phyloP scores from a whole-genome alignment of 305 asterid species.

The Solanum hybrid region DNA sequence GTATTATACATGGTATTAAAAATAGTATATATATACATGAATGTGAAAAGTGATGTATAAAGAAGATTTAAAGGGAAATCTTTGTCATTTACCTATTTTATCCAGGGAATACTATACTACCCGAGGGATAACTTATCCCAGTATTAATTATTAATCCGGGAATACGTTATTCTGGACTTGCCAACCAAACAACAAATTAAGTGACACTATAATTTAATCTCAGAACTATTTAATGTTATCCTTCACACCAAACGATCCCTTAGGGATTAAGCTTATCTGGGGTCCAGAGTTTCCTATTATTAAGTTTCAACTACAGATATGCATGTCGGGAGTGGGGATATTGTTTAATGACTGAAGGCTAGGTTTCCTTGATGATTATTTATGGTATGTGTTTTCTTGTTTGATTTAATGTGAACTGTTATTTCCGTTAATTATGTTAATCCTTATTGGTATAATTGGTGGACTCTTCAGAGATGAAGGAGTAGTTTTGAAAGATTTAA shows the following conservation, averaged over 20 bases:
- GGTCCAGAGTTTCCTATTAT: not conserved
- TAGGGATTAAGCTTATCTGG: not conserved
- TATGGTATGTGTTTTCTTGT: not conserved
- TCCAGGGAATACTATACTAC: not conserved
- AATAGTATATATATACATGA: not conserved
- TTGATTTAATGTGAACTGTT: slow-evolving; percentile 5
- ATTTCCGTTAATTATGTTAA: slow-evolving; percentile 13
- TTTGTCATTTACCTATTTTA: not conserved
- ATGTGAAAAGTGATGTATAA: not conserved
- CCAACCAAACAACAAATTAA: not conserved
- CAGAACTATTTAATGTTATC: not conserved
- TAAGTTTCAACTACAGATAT: not conserved
- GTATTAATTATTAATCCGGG: not conserved
- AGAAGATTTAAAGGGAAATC: not conserved
- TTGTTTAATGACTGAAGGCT: not conserved
- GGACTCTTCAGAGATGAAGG: slow-evolving; percentile 73
- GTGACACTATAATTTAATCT: not conserved
- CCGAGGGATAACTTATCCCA: not conserved
- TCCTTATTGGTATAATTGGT: slow-evolving; percentile 15
- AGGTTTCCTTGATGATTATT: not conserved
- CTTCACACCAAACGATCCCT: not conserved
- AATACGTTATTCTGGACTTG: not conserved
- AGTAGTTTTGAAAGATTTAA: slow-evolving; percentile 75
- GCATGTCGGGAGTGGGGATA: not conserved
- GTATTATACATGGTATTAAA: not conserved